Percentiles rank a stretch among this genome's conserved stretches.
phyloP scores from a whole-genome alignment of 1,284 basidiomycete genomes.

The Erythrobasidium hasegawianum region DNA sequence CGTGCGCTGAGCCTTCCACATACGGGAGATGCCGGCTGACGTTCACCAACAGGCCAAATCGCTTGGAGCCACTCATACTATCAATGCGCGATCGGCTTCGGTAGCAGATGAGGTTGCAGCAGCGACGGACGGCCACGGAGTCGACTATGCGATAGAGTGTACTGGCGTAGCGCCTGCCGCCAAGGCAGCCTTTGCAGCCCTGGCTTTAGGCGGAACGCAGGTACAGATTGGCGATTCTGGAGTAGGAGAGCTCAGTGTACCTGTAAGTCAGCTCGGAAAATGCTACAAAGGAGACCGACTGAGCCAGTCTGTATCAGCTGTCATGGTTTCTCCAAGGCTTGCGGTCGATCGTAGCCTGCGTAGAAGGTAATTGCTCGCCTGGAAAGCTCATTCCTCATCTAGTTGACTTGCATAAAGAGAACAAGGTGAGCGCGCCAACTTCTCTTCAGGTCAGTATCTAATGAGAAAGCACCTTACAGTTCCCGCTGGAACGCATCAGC shows the following conservation, averaged over 20 bases:
- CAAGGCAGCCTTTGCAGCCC: conserved; percentile 4
- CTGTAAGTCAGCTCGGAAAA: background rate
- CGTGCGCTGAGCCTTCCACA: background rate
- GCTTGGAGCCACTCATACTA: conserved; percentile 2
- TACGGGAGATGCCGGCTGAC: background rate
- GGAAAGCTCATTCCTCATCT: conserved; percentile 6
- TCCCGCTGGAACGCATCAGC: too few species aligned
- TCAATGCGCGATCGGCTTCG: conserved; percentile 1
- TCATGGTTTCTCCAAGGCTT: background rate
- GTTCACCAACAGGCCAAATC: background rate
- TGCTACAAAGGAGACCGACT: too few species aligned
- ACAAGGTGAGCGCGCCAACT: background rate
- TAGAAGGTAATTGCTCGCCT: conserved; percentile 15
- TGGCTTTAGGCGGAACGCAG: background rate
- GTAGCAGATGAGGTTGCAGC: conserved; percentile 1
- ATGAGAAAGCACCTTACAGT: too few species aligned
- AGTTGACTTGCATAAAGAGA: conserved; percentile 8
- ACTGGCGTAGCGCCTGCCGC: conserved; percentile 9
- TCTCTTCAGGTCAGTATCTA: too few species aligned
- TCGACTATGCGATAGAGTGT: conserved; percentile 3
- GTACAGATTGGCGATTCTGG: conserved; percentile 2
- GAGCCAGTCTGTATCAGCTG: background rate
- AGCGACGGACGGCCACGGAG: background rate
- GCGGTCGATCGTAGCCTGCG: conserved; percentile 16
- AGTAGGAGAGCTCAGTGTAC: conserved; percentile 3